Conservation (phyloP, 164 flowering plant genomes). For the Magnolia sinica region DNA sequence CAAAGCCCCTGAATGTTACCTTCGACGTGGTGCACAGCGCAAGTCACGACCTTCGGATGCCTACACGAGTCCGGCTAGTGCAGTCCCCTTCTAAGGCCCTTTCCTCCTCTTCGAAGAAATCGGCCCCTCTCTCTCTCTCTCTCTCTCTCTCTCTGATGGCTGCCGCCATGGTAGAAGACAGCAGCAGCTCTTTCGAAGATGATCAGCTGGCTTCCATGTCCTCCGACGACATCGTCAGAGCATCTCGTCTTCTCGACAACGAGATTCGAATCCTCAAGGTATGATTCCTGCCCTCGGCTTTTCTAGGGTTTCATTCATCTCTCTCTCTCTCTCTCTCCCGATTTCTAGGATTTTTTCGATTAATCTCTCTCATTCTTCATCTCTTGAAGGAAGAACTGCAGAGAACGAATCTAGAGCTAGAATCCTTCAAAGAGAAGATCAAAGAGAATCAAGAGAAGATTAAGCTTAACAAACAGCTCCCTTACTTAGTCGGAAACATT, state of each 20-base stretch:
- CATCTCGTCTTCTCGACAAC: constrained; percentile 79
- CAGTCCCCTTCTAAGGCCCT: too few species aligned
- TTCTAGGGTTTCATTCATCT: too few species aligned
- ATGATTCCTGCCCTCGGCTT: not conserved
- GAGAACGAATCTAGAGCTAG: constrained; percentile 68
- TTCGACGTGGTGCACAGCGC: too few species aligned
- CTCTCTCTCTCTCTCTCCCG: not conserved
- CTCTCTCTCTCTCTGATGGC: constrained; percentile 5
- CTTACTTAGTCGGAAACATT: constrained; percentile 88
- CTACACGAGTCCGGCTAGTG: too few species aligned
- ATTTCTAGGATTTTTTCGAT: too few species aligned
- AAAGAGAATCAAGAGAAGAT: constrained; percentile 55
- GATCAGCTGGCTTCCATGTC: constrained; percentile 74
- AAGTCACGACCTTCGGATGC: too few species aligned
- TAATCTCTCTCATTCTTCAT: not conserved
- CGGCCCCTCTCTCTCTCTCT: not conserved
- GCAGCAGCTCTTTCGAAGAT: constrained; percentile 46
- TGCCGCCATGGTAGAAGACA: constrained; percentile 65
- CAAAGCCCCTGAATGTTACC: too few species aligned
- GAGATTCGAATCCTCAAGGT: constrained; percentile 18
- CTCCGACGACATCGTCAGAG: constrained; percentile 65
- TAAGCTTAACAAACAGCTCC: constrained; percentile 25
- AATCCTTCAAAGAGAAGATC: constrained; percentile 75
- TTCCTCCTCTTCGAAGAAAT: too few species aligned
- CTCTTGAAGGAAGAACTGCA: constrained; percentile 67